A percentile compares a stretch with the other conserved stretches of the same genome.
These are phyloP conservation scores for Suillus fuscotomentosus DNA, from an alignment of 768 basidiomycete genomes.

Conservation along the genomic window DNA sequence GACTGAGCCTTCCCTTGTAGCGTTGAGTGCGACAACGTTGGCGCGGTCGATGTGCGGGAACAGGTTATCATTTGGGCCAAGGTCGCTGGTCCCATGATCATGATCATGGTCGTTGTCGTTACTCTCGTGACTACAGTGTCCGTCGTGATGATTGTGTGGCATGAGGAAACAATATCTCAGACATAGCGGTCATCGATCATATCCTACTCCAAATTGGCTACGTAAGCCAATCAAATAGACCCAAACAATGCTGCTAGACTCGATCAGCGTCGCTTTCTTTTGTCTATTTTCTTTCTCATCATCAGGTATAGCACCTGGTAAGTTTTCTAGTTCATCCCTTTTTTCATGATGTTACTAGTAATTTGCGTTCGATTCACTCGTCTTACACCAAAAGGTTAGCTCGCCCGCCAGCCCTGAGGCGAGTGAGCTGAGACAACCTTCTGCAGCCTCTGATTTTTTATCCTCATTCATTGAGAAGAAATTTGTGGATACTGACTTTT, in stretches of 20 bases:
- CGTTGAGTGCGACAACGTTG: conserved; percentile 83
- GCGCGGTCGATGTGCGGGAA: conserved; percentile 72
- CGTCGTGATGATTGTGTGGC: conserved; percentile 45
- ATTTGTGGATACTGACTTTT: neutral
- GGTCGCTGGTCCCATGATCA: conserved; percentile 39
- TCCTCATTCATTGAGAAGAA: neutral
- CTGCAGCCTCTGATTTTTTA: conserved; percentile 42
- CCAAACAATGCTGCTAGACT: neutral
- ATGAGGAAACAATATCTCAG: conserved; percentile 28
- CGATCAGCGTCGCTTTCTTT: neutral
- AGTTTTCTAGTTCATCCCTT: conserved; percentile 16
- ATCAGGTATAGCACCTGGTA: conserved; percentile 12
- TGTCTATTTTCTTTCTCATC: neutral
- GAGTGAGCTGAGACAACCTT: conserved; percentile 67
- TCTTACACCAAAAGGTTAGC: conserved; percentile 70
- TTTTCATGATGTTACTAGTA: conserved; percentile 65
- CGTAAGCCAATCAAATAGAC: neutral
- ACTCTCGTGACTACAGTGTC: conserved; percentile 56
- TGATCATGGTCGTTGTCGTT: conserved; percentile 58
- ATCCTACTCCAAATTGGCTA: neutral
- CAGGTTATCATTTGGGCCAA: conserved; percentile 67
- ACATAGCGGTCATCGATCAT: neutral
- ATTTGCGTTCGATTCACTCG: conserved; percentile 84
- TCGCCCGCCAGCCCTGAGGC: conserved; percentile 73
- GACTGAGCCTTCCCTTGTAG: conserved; percentile 44